phyloP scores from a whole-genome alignment of 495 filamentous ascomycete species.

The Daldinia concentrica region DNA sequence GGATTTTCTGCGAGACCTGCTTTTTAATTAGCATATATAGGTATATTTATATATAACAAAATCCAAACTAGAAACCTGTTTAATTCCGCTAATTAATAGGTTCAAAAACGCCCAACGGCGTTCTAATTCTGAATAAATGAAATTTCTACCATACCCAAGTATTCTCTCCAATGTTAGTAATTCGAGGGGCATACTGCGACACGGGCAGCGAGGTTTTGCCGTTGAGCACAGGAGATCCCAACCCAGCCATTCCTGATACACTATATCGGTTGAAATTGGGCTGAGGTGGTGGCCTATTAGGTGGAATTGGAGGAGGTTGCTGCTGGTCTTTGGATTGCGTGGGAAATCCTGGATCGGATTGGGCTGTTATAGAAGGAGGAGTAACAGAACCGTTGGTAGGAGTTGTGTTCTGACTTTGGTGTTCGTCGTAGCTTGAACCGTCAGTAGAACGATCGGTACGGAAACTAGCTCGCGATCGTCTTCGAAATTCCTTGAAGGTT shows the following conservation, averaged over 20 bases:
- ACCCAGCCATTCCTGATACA: conserved; percentile 63
- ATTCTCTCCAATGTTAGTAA: conserved; percentile 79
- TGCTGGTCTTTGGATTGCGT: conserved; percentile 53
- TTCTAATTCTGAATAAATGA: neutral
- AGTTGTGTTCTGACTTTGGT: conserved; percentile 52
- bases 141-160: conserved; percentile 71
- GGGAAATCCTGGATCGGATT: conserved; percentile 61
- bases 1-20: conserved; percentile 88
- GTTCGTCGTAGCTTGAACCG: conserved; percentile 60
- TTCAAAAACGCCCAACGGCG: neutral
- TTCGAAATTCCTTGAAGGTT: conserved; percentile 72
- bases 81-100: neutral
- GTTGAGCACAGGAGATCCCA: conserved; percentile 65
- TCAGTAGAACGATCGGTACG: conserved; percentile 64
- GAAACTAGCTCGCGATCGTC: conserved; percentile 75
- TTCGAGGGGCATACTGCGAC: conserved; percentile 80
- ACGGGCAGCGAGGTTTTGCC: conserved; percentile 62
- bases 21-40: conserved; percentile 24
- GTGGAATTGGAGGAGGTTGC: conserved; percentile 55
- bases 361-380: conserved; percentile 54
- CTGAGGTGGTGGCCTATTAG: conserved; percentile 56
- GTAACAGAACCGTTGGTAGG: conserved; percentile 59
- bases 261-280: conserved; percentile 56
- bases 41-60: too few relatives aligned
- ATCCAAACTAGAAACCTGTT: neutral